Evolutionary conservation across 208 protist genomes (phyloP).

Genomic region (Wallacemonas sp.): DNA sequence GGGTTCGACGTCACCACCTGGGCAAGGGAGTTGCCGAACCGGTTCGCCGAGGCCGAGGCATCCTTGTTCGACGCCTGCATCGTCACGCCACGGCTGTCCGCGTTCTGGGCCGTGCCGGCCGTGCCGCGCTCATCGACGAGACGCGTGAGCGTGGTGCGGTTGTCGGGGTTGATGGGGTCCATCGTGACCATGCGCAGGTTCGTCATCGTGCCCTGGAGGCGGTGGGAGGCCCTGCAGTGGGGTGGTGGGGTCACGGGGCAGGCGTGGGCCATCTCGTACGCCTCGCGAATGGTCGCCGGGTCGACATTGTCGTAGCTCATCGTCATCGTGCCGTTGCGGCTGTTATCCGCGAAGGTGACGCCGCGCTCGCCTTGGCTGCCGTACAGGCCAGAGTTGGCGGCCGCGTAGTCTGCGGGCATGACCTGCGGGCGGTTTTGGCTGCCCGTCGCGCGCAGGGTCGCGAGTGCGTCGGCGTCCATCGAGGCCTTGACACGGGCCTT

Average conservation of each 20-base stretch:
- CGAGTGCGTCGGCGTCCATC: conserved; percentile 61
- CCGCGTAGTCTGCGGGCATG: conserved; percentile 26
- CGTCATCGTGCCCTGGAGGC: conserved; percentile 75
- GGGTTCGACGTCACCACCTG: conserved; percentile 41
- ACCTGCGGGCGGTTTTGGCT: conserved; percentile 44
- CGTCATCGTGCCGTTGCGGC: conserved; percentile 13
- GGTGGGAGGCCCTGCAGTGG: conserved; percentile 75
- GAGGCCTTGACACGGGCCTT: conserved; percentile 72
- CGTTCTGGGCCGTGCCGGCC: neutral
- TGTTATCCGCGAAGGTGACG: conserved; percentile 12
- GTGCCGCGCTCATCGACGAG: conserved; percentile 18
- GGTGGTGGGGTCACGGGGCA: conserved; percentile 72
- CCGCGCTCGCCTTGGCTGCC: conserved; percentile 14
- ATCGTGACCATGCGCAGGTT: conserved; percentile 57
- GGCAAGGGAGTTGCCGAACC: conserved; percentile 50
- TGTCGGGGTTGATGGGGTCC: conserved; percentile 66
- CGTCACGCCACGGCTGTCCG: conserved; percentile 3
- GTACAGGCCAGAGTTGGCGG: conserved; percentile 5
- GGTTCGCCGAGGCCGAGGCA: conserved; percentile 12
- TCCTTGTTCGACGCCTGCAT: neutral
- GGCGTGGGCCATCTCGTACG: conserved; percentile 58
- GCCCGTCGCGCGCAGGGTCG: conserved; percentile 31
- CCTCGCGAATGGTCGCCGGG: conserved; percentile 51
- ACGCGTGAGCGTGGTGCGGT: conserved; percentile 38
- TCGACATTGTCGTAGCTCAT: conserved; percentile 31